Evolutionary conservation across 768 basidiomycete genomes (phyloP).

Genomic region (Tulasnella sp.): DNA sequence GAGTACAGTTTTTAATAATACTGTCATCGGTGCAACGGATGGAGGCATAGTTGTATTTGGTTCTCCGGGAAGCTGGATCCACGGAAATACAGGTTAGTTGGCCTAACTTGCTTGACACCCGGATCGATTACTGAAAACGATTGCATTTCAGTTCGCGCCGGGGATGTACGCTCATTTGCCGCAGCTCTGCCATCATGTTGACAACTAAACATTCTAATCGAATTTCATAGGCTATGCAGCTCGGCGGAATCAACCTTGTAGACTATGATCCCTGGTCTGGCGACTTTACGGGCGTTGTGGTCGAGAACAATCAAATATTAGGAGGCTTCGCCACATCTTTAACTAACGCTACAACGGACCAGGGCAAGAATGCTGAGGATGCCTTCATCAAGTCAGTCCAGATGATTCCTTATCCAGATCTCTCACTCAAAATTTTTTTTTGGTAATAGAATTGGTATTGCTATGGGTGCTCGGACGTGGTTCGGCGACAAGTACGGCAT

Average conservation of each 20-base stretch:
- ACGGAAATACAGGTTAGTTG: slow-evolving; percentile 53
- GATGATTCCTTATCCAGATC: neutral
- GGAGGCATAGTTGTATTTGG: slow-evolving; percentile 77
- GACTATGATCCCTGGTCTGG: slow-evolving; percentile 63
- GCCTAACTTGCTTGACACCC: neutral
- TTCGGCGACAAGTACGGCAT: slow-evolving; percentile 52
- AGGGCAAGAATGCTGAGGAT: slow-evolving; percentile 51
- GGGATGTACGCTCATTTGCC: neutral
- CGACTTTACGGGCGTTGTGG: slow-evolving; percentile 54
- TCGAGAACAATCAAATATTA: slow-evolving; percentile 55
- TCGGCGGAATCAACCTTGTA: slow-evolving; percentile 47
- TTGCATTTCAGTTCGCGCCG: neutral
- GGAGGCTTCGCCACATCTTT: slow-evolving; percentile 55
- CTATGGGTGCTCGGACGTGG: slow-evolving; percentile 70
- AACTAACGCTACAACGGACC: slow-evolving; percentile 34
- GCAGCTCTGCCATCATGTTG: neutral
- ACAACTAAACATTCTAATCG: neutral
- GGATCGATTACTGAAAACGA: neutral
- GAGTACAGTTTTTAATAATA: slow-evolving; percentile 56
- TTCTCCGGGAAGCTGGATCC: slow-evolving; percentile 59
- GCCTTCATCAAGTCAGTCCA: slow-evolving; percentile 57
- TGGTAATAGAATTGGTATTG: slow-evolving; percentile 59
- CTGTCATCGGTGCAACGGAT: slow-evolving; percentile 65
- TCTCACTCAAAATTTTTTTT: slow-evolving; percentile 8
- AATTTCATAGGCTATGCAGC: slow-evolving; percentile 4